Percentiles rank a stretch among this genome's conserved stretches.
Evolutionary conservation across 2,329 filamentous ascomycete species (phyloP).

Genomic region (Chaetothyriales sp.): DNA sequence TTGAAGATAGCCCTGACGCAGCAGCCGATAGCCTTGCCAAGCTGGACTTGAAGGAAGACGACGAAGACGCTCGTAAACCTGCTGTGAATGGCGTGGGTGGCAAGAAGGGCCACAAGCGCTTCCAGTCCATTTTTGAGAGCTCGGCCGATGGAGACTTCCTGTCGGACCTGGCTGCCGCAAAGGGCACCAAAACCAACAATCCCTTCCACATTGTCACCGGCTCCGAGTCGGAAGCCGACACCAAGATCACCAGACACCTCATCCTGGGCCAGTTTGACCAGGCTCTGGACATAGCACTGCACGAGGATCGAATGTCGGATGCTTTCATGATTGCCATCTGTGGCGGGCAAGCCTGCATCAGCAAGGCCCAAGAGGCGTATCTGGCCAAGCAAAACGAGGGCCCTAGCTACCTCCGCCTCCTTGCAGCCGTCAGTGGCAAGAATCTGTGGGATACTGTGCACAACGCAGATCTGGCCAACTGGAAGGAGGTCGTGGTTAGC

Average conservation of each 20-base stretch:
- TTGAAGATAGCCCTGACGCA: conserved; percentile 49
- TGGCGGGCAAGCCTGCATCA: conserved; percentile 80
- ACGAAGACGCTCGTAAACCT: conserved; percentile 29
- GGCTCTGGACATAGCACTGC: conserved; percentile 75
- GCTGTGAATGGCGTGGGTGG: conserved; percentile 32
- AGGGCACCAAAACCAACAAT: conserved; percentile 83
- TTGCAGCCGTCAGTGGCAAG: conserved; percentile 86
- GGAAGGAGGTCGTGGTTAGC: conserved; percentile 95
- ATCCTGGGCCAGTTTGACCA: conserved; percentile 84
- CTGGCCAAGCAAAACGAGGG: conserved; percentile 67
- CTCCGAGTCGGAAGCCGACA: conserved; percentile 70
- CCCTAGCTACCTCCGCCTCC: conserved; percentile 80
- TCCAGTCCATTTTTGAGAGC: conserved; percentile 69
- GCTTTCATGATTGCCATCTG: conserved; percentile 98
- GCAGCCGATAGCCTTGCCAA: conserved; percentile 26
- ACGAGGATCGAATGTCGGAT: conserved; percentile 82
- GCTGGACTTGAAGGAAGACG: conserved; percentile 20
- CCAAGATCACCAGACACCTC: conserved; percentile 71
- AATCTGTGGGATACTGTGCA: conserved; percentile 97
- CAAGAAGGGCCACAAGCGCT: conserved; percentile 46
- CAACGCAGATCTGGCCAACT: conserved; percentile 81
- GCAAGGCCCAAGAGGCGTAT: conserved; percentile 87
- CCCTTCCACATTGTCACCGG: conserved; percentile 84
- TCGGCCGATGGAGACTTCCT: conserved; percentile 69
- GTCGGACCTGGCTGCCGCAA: conserved; percentile 69